These are phyloP conservation scores for Geotrichum europaeum DNA, from an alignment of 1,139 yeast genomes.

Conservation along the genomic window DNA sequence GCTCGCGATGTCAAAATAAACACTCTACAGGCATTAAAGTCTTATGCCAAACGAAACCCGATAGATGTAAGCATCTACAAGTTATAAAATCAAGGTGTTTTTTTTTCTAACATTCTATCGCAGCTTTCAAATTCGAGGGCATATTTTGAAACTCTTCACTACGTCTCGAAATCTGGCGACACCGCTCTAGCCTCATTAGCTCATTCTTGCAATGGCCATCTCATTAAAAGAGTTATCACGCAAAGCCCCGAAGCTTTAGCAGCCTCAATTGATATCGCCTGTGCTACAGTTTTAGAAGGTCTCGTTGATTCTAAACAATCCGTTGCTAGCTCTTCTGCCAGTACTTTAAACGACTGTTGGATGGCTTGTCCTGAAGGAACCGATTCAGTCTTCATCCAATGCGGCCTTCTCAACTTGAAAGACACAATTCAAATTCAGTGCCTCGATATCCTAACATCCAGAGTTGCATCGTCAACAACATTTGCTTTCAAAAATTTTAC, in stretches of 20 bases:
- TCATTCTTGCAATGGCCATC: constrained; percentile 67
- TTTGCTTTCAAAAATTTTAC: constrained; percentile 41
- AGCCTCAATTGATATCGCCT: constrained; percentile 44
- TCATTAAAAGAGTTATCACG: constrained; percentile 67
- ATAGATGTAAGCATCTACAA: constrained; percentile 42
- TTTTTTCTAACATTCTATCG: constrained; percentile 40
- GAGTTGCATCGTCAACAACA: constrained; percentile 28
- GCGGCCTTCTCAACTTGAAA: constrained; percentile 47
- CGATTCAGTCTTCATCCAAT: constrained; percentile 44
- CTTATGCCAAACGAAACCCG: constrained; percentile 62
- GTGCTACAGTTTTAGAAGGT: constrained; percentile 53
- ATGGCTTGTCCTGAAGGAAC: constrained; percentile 53
- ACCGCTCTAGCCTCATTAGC: constrained; percentile 44
- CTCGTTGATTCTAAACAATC: constrained; percentile 46
- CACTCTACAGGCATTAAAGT: constrained; percentile 49
- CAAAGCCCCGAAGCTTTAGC: constrained; percentile 58
- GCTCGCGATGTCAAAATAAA: constrained; percentile 34
- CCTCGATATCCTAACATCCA: constrained; percentile 34
- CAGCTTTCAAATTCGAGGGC: constrained; percentile 25
- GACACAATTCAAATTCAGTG: constrained; percentile 43
- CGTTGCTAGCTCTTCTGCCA: constrained; percentile 46
- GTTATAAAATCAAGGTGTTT: not conserved
- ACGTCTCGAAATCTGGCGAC: constrained; percentile 42
- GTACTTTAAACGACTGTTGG: constrained; percentile 64
- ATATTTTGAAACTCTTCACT: constrained; percentile 50